These are phyloP conservation scores for Fonsecaea pedrosoi DNA, from an alignment of 2,329 filamentous ascomycete genomes.

Conservation along the genomic window DNA sequence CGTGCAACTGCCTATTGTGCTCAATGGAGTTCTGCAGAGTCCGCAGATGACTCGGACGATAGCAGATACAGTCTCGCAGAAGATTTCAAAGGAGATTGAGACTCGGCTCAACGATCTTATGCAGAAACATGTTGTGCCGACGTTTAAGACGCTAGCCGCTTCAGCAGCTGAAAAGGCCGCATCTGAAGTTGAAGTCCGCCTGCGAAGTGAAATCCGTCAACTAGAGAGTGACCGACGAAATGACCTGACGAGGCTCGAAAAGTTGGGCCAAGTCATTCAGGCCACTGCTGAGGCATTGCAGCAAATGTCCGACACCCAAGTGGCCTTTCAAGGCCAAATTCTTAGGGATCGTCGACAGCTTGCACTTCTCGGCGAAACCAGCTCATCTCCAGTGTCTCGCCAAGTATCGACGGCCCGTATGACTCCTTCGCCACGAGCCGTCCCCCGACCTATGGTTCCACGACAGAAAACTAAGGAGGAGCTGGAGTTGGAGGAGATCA, in stretches of 20 bases:
- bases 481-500: constrained; percentile 51
- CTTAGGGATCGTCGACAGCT: constrained; percentile 41
- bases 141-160: constrained; percentile 68
- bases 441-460: constrained; percentile 29
- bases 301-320: constrained; percentile 52
- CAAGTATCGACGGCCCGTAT: constrained; percentile 34
- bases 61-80: constrained; percentile 72
- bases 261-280: constrained; percentile 63
- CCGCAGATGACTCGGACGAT: constrained; percentile 75
- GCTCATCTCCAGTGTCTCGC: constrained; percentile 41
- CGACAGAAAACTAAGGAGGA: constrained; percentile 44
- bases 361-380: constrained; percentile 35
- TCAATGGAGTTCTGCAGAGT: constrained; percentile 73
- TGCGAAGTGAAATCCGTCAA: constrained; percentile 59
- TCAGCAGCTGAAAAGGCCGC: constrained; percentile 72
- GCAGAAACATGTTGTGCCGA: constrained; percentile 68
- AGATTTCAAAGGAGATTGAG: constrained; percentile 72
- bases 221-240: constrained; percentile 59
- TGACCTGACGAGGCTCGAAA: constrained; percentile 65
- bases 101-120: constrained; percentile 69
- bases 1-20: constrained; percentile 69
- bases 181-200: constrained; percentile 69
- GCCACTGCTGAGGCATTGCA: constrained; percentile 61
- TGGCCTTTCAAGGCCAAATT: constrained; percentile 51
- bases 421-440: constrained; percentile 38